Evolutionary conservation across 2,329 filamentous ascomycete genomes (phyloP).

Genomic region (Gnomoniopsis smithogilvyi): DNA sequence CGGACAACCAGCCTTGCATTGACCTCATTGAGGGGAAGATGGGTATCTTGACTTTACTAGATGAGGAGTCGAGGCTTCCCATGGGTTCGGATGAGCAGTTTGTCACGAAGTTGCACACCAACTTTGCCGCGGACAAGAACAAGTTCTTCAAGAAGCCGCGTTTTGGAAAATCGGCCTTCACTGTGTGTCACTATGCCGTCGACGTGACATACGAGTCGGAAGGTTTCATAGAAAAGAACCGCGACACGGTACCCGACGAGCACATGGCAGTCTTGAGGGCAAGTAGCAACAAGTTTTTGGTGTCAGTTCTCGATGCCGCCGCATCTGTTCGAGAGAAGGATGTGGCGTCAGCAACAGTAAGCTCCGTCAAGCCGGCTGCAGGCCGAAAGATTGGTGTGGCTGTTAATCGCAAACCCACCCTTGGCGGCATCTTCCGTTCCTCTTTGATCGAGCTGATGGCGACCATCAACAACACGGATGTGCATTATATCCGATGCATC

Average conservation of each 20-base stretch:
- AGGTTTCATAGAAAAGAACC: constrained; percentile 99
- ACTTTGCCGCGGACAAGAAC: constrained; percentile 79
- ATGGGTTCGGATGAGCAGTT: constrained; percentile 98
- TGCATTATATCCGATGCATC: constrained; percentile 98
- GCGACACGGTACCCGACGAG: constrained; percentile 97
- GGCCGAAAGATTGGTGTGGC: constrained; percentile 88
- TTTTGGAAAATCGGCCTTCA: constrained; percentile 96
- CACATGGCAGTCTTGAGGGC: constrained; percentile 89
- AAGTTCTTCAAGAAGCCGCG: constrained; percentile 98
- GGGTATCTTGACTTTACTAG: constrained; percentile 84
- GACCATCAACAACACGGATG: constrained; percentile 96
- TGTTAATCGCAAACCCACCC: constrained; percentile 91
- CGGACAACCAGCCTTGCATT: constrained; percentile 98
- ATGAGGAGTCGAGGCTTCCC: constrained; percentile 93
- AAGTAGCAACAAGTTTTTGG: constrained; percentile 82
- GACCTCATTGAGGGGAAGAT: constrained; percentile 97
- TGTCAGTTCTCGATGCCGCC: constrained; percentile 79
- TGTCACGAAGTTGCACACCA: constrained; percentile 91
- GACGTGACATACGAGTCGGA: constrained; percentile 99
- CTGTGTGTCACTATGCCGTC: constrained; percentile 95
- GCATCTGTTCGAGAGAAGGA: constrained; percentile 90
- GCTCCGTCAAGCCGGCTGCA: constrained; percentile 74
- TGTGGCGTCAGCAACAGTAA: constrained; percentile 57
- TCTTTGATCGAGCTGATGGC: constrained; percentile 97
- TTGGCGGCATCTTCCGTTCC: constrained; percentile 98